These are phyloP conservation scores for Skeletonema potamos DNA, from an alignment of 108 stramenopile genomes.

Conservation along the genomic window DNA sequence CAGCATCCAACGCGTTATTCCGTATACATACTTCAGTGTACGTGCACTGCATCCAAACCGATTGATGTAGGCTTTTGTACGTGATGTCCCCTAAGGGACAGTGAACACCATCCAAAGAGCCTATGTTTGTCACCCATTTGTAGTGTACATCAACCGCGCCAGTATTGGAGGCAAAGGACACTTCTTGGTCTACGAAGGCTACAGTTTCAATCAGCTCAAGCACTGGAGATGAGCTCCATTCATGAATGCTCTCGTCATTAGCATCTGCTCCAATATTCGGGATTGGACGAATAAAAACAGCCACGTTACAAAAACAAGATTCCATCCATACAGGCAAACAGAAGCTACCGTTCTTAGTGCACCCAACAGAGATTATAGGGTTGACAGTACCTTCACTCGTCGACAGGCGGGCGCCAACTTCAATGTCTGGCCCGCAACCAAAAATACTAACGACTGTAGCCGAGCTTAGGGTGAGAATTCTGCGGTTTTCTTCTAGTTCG, in stretches of 20 bases:
- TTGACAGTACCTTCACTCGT: neutral
- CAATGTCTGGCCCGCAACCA: slow-evolving; percentile 42
- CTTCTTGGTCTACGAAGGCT: neutral
- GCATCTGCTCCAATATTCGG: neutral
- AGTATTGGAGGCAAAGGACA: neutral
- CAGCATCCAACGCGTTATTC: neutral
- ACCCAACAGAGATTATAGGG: neutral
- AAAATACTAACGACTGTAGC: slow-evolving; percentile 48
- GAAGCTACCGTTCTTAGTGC: neutral
- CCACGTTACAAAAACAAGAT: slow-evolving; percentile 4
- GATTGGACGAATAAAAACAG: slow-evolving; percentile 4
- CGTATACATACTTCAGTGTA: slow-evolving; percentile 1
- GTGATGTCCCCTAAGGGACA: neutral
- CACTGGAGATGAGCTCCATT: slow-evolving; percentile 8
- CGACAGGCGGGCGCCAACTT: slow-evolving; percentile 48
- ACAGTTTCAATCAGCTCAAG: neutral
- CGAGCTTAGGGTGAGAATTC: slow-evolving; percentile 65
- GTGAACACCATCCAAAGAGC: neutral
- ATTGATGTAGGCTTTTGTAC: neutral
- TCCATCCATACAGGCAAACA: slow-evolving; percentile 9
- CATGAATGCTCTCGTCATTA: neutral
- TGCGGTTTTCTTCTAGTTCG: slow-evolving; percentile 61
- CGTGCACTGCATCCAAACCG: slow-evolving; percentile 3
- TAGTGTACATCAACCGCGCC: slow-evolving; percentile 5
- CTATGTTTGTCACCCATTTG: slow-evolving; percentile 5